Evolutionary conservation across 2,329 filamentous ascomycete species (phyloP), one percentile per base, ranked within the genome.

Genomic region (Tolypocladium cylindrosporum): DNA sequence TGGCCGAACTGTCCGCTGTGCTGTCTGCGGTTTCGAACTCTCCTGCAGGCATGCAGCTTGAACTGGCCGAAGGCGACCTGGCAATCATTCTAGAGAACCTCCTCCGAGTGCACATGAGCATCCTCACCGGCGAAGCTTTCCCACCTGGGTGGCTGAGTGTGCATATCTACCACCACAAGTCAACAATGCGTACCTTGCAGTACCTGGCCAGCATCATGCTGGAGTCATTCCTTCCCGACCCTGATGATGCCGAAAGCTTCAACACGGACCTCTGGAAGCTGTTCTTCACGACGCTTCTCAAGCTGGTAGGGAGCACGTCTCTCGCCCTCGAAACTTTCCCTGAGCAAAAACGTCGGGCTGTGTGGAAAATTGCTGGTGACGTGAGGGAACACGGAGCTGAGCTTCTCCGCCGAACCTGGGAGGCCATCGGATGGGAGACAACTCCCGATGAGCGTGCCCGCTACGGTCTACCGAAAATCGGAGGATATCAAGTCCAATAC

Each of bases 321-420:
- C 80, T 99, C 24, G 92, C 94, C 0, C 81, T 99, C 42, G 94
- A 99, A 70, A 96, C 92, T 0, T 97, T 97, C 68, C 91, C 94
- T 0, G 95, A 99, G 71, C 94, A 99, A 74, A 99, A 97, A 75
- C 81, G 94, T 52, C 81, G 94, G 57, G 93, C 94, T 1, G 93
- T 97, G 1, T 99, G 95, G 94, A 99, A 97, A 75, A 97, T 99
- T 69, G 94, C 93, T 4, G 94, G 94, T 7, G 95, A 99, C 73
- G 91, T 99, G 55, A 84, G 94, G 58, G 92, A 97, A 71, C 83
- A 91, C 63, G 94, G 95, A 19, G 93, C 94, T 4, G 89, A 93
- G 55, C 78, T 99, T 10, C 77, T 99, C 40, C 85, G 88, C 60
- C 83, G 85, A 36, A 93, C 89, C 7, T 99, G 94, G 94, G 90